Evolutionary conservation across 163 green algal genomes (phyloP).

Genomic region (Scenedesmus sp.): DNA sequence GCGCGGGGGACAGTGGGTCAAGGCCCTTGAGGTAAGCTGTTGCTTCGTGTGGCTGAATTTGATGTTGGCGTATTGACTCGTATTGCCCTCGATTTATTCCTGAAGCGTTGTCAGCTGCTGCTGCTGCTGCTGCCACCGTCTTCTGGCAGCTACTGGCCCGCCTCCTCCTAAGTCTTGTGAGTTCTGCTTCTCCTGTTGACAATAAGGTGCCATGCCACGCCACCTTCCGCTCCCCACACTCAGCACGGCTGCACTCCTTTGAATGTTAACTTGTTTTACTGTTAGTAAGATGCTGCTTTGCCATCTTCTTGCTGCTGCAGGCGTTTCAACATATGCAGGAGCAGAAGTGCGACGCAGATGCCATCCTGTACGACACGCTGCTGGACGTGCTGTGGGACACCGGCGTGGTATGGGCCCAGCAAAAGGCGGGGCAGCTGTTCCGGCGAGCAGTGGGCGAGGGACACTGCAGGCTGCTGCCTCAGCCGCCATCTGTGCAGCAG

Average conservation of each 20-base stretch:
- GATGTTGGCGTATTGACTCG: no score
- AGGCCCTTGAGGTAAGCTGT: constrained; percentile 67
- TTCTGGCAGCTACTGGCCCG: no score
- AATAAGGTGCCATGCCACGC: no score
- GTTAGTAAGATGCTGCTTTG: not conserved
- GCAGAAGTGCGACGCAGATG: constrained; percentile 69
- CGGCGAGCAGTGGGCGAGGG: constrained; percentile 67
- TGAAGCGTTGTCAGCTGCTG: no score
- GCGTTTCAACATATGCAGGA: constrained; percentile 43
- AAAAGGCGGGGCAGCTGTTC: constrained; percentile 70
- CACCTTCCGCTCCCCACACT: no score
- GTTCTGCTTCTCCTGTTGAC: no score
- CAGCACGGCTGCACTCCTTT: no score
- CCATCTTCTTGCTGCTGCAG: not conserved
- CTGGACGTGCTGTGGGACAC: constrained; percentile 82
- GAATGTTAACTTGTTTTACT: no score
- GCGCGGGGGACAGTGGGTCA: constrained; percentile 73
- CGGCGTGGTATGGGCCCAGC: constrained; percentile 72
- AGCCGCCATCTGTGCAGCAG: not conserved
- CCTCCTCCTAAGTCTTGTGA: no score
- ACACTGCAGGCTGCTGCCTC: constrained; percentile 68
- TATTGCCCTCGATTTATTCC: no score
- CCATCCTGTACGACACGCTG: constrained; percentile 80
- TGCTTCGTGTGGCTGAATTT: not conserved
- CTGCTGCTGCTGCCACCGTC: not conserved